These are phyloP conservation scores for Pleurostoma richardsiae DNA, from an alignment of 2,329 filamentous ascomycete genomes.

Conservation along the genomic window DNA sequence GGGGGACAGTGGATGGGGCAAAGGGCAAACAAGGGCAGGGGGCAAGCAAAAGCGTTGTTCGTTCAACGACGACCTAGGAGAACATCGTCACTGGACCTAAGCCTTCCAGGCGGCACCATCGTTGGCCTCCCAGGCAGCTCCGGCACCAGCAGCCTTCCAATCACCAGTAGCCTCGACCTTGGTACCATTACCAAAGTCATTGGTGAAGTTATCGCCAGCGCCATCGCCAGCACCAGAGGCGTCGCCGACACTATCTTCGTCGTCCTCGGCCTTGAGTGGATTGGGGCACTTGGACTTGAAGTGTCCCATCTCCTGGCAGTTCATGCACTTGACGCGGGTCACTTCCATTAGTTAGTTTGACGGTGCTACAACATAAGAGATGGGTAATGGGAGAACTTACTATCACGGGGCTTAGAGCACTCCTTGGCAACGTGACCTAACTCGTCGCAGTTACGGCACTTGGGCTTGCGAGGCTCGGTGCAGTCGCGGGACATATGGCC, in stretches of 20 bases:
- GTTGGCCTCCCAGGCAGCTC: constrained; percentile 5
- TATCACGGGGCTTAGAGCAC: constrained; percentile 52
- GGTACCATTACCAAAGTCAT: constrained; percentile 2
- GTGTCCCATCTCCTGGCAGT: constrained; percentile 47
- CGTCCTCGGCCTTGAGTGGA: constrained; percentile 18
- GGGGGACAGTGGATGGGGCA: too few relatives aligned
- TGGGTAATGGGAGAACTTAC: constrained; percentile 24
- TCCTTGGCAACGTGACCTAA: constrained; percentile 41
- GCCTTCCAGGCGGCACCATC: neutral
- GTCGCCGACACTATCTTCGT: constrained; percentile 4
- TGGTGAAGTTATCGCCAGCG: constrained; percentile 2
- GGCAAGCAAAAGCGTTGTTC: too few relatives aligned
- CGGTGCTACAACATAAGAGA: neutral
- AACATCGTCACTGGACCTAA: too few relatives aligned
- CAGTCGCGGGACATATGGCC: constrained; percentile 62
- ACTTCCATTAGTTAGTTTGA: constrained; percentile 20
- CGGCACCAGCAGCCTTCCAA: constrained; percentile 6
- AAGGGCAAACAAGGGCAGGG: too few relatives aligned
- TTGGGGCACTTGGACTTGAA: constrained; percentile 32
- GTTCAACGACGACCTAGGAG: too few relatives aligned
- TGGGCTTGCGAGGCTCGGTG: constrained; percentile 37
- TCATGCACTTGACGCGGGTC: constrained; percentile 52
- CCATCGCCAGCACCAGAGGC: constrained; percentile 3
- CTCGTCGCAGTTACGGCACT: constrained; percentile 48
- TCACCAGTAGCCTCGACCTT: constrained; percentile 5